Evolutionary conservation across 2,329 filamentous ascomycete genomes (phyloP).

Genomic region (Fusarium xyrophilum): DNA sequence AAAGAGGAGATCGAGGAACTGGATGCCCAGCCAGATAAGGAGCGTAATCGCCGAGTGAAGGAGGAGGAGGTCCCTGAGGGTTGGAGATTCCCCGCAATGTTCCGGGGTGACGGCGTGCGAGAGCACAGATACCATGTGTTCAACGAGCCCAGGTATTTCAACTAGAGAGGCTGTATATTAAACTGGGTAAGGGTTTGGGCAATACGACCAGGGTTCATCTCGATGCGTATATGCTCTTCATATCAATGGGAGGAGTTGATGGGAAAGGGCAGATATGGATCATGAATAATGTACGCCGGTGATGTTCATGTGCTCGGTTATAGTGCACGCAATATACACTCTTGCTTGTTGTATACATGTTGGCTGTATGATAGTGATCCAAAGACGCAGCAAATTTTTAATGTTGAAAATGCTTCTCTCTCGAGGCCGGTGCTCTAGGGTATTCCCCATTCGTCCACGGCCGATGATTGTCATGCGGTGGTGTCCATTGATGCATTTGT

Average conservation of each 20-base stretch:
- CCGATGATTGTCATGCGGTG: neutral
- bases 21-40: constrained; percentile 55
- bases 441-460: neutral
- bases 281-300: constrained; percentile 33
- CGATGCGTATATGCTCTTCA: constrained; percentile 1
- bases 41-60: constrained; percentile 64
- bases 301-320: constrained; percentile 20
- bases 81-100: constrained; percentile 82
- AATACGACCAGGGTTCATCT: constrained; percentile 7
- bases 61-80: constrained; percentile 80
- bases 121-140: constrained; percentile 96
- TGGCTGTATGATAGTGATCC: neutral
- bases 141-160: constrained; percentile 81
- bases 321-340: constrained; percentile 23
- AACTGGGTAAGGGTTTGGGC: neutral
- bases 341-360: neutral
- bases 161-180: constrained; percentile 18
- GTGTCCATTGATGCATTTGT: neutral
- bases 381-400: neutral
- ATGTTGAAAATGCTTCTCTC: neutral
- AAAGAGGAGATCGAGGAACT: constrained; percentile 61
- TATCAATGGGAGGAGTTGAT: constrained; percentile 16
- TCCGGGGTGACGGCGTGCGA: constrained; percentile 83
- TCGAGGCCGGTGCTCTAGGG: neutral
- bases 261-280: constrained; percentile 6